phyloP scores from a whole-genome alignment of 768 basidiomycete species.

The Daedaleopsis nitida region DNA sequence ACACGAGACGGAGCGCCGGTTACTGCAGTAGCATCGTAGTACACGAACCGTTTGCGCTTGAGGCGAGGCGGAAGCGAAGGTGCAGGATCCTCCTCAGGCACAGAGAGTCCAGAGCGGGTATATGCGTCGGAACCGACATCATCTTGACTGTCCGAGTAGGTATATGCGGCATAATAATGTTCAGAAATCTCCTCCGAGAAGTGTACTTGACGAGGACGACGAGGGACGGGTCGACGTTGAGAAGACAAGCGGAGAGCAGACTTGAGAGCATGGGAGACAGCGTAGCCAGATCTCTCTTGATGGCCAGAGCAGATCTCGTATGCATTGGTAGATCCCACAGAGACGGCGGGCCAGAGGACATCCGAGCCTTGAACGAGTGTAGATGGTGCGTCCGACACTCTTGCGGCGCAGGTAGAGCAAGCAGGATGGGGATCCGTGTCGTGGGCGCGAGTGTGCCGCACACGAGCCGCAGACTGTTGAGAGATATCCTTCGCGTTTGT shows the following conservation, averaged over 20 bases:
- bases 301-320: too few species aligned
- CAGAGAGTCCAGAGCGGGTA: background rate
- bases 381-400: background rate
- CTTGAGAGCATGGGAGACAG: background rate
- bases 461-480: background rate
- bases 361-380: too few species aligned
- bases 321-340: too few species aligned
- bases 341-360: too few species aligned
- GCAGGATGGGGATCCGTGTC: constrained; percentile 12
- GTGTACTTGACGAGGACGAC: constrained; percentile 3
- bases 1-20: background rate
- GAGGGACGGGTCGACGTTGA: background rate
- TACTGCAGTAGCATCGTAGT: background rate
- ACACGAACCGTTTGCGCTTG: constrained; percentile 1
- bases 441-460: constrained; percentile 21
- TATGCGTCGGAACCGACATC: constrained; percentile 1
- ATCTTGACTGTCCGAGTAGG: background rate
- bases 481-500: background rate
- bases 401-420: constrained; percentile 3
- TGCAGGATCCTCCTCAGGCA: background rate
- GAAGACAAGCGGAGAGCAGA: background rate
- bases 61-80: constrained; percentile 3
- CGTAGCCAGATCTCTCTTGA: background rate
- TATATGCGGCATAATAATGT: background rate
- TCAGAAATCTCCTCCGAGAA: constrained; percentile 2